A percentile compares a stretch with the other conserved stretches of the same genome.
Evolutionary conservation across 1,139 yeast species (phyloP).

Genomic region (Lodderomyces pseudojiufengensis): DNA sequence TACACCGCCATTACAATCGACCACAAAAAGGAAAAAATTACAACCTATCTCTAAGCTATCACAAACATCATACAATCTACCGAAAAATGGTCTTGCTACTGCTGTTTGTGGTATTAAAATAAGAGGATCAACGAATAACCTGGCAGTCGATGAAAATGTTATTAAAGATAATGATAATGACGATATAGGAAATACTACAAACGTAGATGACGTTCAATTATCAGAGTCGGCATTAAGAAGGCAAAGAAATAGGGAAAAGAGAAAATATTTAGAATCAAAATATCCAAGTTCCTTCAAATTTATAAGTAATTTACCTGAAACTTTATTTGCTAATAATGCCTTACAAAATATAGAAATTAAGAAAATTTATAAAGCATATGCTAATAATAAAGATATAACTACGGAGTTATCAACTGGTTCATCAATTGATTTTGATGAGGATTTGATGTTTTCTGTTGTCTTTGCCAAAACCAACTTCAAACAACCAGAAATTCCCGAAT

Average conservation of each 20-base stretch:
- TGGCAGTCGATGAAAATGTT: too few relatives aligned
- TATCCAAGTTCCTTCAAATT: conserved; percentile 38
- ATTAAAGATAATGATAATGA: conserved; percentile 38
- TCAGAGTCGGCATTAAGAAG: conserved; percentile 35
- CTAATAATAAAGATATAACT: conserved; percentile 17
- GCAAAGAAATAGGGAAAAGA: conserved; percentile 31
- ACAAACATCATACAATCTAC: conserved; percentile 38
- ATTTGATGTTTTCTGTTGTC: conserved; percentile 36
- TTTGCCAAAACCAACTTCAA: conserved; percentile 26
- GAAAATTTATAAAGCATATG: conserved; percentile 18
- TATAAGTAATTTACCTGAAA: conserved; percentile 35
- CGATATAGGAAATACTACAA: conserved; percentile 31
- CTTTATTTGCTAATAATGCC: conserved; percentile 32
- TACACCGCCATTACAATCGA: conserved; percentile 4
- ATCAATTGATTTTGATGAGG: conserved; percentile 37
- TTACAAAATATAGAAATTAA: conserved; percentile 33
- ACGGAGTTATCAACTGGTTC: conserved; percentile 24
- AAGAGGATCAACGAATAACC: conserved; percentile 22
- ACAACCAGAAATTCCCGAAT: conserved; percentile 9
- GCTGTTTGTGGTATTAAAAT: conserved; percentile 44
- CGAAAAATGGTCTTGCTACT: conserved; percentile 46
- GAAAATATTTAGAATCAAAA: conserved; percentile 30
- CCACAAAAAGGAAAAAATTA: conserved; percentile 7
- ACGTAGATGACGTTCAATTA: conserved; percentile 18
- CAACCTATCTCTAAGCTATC: conserved; percentile 30